Percentiles rank a stretch among this genome's conserved stretches.
Evolutionary conservation across 306 rosid genomes (phyloP).

Genomic region (Acmispon strigosus): DNA sequence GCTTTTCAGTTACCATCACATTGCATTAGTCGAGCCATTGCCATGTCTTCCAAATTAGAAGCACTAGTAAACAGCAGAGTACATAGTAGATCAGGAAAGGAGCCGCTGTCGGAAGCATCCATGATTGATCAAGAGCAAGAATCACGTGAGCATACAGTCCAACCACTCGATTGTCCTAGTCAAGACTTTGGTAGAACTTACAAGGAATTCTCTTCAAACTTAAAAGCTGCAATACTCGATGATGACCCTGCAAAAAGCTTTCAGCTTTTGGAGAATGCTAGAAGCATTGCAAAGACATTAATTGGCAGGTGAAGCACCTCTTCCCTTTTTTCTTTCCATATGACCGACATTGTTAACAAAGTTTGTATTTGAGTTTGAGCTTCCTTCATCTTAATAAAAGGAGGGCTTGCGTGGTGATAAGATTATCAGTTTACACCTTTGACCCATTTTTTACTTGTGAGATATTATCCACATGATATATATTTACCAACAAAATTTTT

Average conservation of each 20-base stretch:
- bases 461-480: neutral
- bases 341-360: neutral
- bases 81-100: constrained; percentile 28
- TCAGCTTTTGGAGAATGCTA: constrained; percentile 47
- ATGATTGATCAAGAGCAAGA: constrained; percentile 27
- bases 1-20: constrained; percentile 61
- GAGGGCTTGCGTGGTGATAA: neutral
- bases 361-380: neutral
- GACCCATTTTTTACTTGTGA: neutral
- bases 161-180: neutral
- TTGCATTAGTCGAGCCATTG: constrained; percentile 59
- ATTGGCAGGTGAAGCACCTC: constrained; percentile 28
- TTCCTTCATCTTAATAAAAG: neutral
- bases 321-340: neutral
- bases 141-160: constrained; percentile 15
- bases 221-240: constrained; percentile 41
- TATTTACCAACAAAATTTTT: neutral
- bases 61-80: constrained; percentile 45
- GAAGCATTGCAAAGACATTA: constrained; percentile 49
- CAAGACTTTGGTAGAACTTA: constrained; percentile 29
- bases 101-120: constrained; percentile 14
- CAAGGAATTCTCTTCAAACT: constrained; percentile 41
- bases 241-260: constrained; percentile 37
- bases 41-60: constrained; percentile 77
- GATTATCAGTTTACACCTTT: neutral